These are phyloP conservation scores for Astrephomene gubernaculifera DNA, from an alignment of 139 green algal genomes.

Conservation along the genomic window DNA sequence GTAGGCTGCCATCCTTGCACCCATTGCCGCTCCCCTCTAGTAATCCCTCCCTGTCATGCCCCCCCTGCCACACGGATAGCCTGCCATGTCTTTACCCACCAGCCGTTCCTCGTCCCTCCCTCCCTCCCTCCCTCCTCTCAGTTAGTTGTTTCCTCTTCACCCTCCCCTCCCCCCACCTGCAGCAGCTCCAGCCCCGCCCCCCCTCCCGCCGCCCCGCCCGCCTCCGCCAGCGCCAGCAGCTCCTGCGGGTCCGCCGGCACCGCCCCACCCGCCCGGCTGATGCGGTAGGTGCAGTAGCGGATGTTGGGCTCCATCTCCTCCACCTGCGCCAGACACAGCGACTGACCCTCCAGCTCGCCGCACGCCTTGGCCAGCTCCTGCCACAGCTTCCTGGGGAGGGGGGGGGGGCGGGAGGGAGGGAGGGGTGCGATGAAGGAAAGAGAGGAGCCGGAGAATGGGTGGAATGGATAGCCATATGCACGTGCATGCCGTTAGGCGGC, in stretches of 20 bases:
- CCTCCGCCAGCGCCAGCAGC: slow-evolving; percentile 51
- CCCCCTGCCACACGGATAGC: background rate
- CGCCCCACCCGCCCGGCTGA: slow-evolving; percentile 58
- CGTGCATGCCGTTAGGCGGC: too few species aligned
- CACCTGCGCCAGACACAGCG: slow-evolving; percentile 75
- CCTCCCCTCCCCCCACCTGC: slow-evolving; percentile 17
- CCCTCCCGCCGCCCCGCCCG: background rate
- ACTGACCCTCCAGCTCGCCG: slow-evolving; percentile 74
- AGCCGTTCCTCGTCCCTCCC: background rate
- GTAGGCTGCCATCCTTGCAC: too few species aligned
- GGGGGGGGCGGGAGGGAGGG: too few species aligned
- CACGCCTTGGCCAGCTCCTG: slow-evolving; percentile 79
- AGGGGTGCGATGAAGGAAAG: too few species aligned
- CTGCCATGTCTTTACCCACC: background rate
- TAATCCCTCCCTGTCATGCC: too few species aligned
- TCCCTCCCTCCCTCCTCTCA: background rate
- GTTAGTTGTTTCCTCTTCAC: too few species aligned
- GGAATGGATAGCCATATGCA: too few species aligned
- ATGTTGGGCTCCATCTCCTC: slow-evolving; percentile 88
- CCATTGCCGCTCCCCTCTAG: too few species aligned
- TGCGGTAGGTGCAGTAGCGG: slow-evolving; percentile 90
- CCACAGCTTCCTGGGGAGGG: slow-evolving; percentile 75
- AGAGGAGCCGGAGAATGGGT: too few species aligned
- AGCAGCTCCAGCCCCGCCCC: slow-evolving; percentile 35
- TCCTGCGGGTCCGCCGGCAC: slow-evolving; percentile 30